Base-by-base conservation (phyloP, 306 rosid genomes). In the Cicer yamashitae region DNA sequence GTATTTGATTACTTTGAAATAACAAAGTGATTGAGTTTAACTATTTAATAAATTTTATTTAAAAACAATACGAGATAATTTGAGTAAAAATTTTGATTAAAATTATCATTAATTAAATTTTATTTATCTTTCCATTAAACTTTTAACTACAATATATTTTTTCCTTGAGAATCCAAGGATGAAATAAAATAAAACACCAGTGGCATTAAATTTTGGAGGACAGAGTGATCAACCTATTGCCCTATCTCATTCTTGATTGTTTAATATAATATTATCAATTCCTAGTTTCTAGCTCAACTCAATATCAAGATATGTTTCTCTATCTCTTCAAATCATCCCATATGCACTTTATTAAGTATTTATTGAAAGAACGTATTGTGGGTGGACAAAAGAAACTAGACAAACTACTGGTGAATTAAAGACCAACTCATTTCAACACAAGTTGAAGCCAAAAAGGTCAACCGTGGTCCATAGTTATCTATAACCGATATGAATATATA, bases 371-470 rank as follows among this genome's bases (percentile, higher is more conserved):
- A 13, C 7, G 7, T 73, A 9, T 52, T 10, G 46, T 13, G 14
- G 25, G 57, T 20, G 71, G 77, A 78, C 61, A 44, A 44, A 38
- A 70, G 65, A 61, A 70, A 8, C 66, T 73, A 69, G 54, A 38
- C 74, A 54, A 74, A 37, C 22, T 17, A 59, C 15, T 3, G 7
- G 75, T 18, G 50, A 67, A 56, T 67, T 67, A 44, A 77, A 30
- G 47, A 66, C 44, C 44, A 50, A 15, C 47, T 15, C 45, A 59
- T 8, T 61, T 64, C 51, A 20, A 63, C 79, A 34, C 52, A 59
- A 62, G 58, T 50, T 50, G 62, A 70, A 70, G 34, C 34, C 34
- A 25, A 25, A 25, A 25, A 25, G 34, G 34, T 25, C 34, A 25
- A 25, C 34, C 34, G 34, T 25, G 34, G 34, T 25, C 34, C 40